Evolutionary conservation across 306 rosid genomes (phyloP), one percentile per base, ranked within the genome.

Genomic region (Elaeagnus macrophylla): DNA sequence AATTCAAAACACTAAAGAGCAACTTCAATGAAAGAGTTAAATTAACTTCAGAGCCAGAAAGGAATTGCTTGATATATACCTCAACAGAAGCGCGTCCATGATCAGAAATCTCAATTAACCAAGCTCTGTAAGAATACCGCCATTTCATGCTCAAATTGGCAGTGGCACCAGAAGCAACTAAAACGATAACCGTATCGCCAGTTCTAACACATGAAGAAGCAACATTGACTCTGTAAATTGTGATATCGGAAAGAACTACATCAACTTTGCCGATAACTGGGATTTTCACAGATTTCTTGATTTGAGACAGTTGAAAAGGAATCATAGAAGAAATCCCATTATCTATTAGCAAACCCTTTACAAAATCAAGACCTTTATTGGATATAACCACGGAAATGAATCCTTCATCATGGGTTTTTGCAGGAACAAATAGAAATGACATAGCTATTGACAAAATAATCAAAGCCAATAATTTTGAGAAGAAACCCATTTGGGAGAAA

Each of bases 111-210:
- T 75, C 79, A 68, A 83, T 18, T 45, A 86, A 67, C 94, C 86
- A 81, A 70, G 79, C 57, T 19, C 74, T 66, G 20, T 64, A 71
- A 56, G 84, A 53, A 68, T 86, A 90, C 40, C 16, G 43, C 95
- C 95, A 90, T 25, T 39, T 58, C 94, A 90, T 76, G 56, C 69
- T 81, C 77, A 83, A 66, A 66, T 86, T 52, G 19, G 84, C 95
- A 35, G 81, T 80, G 65, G 84, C 94, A 50, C 85, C 94, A 9
- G 94, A 70, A 72, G 68, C 83, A 13, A 72, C 62, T 10, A 86
- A 51, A 69, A 72, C 69, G 17, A 90, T 44, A 5, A 94, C 97
- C 37, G 40, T 61, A 59, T 78, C 86, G 20, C 91, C 86, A 12
- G 77, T 78, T 74, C 17, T 54, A 39, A 83, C 67, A 65, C 74